These are phyloP conservation scores for Earliella scabrosa DNA, from an alignment of 1,284 basidiomycete genomes.

Conservation along the genomic window DNA sequence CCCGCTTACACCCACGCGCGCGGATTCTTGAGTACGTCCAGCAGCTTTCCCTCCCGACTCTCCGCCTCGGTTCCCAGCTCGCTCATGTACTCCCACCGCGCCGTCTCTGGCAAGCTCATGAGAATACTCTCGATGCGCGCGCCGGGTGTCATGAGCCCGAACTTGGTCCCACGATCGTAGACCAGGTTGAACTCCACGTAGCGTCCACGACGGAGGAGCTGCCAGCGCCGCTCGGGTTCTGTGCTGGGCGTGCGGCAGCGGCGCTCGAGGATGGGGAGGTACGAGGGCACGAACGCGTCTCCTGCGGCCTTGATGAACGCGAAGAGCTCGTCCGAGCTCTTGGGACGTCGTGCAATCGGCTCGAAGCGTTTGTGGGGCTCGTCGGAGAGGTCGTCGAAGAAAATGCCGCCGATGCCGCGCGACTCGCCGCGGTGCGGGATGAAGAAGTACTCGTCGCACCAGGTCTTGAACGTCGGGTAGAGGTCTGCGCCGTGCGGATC, in stretches of 20 bases:
- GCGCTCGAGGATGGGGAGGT: slow-evolving; percentile 79
- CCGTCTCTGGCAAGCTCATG: slow-evolving; percentile 90
- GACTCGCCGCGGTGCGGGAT: slow-evolving; percentile 92
- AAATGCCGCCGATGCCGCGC: slow-evolving; percentile 93
- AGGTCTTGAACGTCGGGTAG: slow-evolving; percentile 87
- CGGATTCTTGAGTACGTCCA: slow-evolving; percentile 73
- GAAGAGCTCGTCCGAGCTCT: slow-evolving; percentile 73
- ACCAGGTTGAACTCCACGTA: slow-evolving; percentile 97
- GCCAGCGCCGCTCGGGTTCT: slow-evolving; percentile 82
- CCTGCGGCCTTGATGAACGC: slow-evolving; percentile 73
- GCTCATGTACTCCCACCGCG: slow-evolving; percentile 93
- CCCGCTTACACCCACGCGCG: slow-evolving; percentile 63
- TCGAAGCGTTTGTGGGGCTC: slow-evolving; percentile 61
- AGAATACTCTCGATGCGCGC: slow-evolving; percentile 93
- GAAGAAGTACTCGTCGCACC: slow-evolving; percentile 98
- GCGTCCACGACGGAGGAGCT: slow-evolving; percentile 85
- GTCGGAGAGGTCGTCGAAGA: slow-evolving; percentile 90
- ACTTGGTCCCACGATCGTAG: slow-evolving; percentile 86
- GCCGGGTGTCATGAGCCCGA: slow-evolving; percentile 89
- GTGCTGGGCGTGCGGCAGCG: slow-evolving; percentile 62
- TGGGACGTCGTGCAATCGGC: slow-evolving; percentile 49
- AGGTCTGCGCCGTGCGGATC: slow-evolving; percentile 73
- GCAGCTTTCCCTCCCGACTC: slow-evolving; percentile 73
- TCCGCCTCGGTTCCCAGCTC: slow-evolving; percentile 73
- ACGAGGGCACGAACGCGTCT: slow-evolving; percentile 85